phyloP scores from a whole-genome alignment of 176 grass and related monocot species.

The Pharus latifolius region DNA sequence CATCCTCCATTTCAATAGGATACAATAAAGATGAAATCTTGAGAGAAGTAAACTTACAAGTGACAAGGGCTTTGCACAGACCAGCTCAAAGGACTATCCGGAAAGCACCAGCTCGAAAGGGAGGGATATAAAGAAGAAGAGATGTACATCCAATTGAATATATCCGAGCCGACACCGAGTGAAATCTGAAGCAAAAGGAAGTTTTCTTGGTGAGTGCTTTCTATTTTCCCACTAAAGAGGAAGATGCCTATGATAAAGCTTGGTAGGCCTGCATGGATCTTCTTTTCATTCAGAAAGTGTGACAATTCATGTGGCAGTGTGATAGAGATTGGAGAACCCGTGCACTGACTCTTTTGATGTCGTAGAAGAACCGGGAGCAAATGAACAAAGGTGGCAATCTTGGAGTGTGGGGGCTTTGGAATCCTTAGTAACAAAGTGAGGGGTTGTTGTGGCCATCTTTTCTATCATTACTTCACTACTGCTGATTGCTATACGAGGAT shows the following conservation, averaged over 20 bases:
- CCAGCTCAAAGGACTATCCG: neutral
- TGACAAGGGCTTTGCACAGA: neutral
- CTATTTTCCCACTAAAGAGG: neutral
- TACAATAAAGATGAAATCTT: neutral
- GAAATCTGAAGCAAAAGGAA: neutral
- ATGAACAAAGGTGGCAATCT: neutral
- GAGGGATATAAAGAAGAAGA: neutral
- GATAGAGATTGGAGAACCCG: neutral
- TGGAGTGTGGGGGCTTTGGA: neutral
- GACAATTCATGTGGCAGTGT: neutral
- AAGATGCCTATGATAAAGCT: neutral
- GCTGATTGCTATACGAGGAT: neutral
- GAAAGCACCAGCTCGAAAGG: neutral
- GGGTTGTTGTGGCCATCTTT: neutral
- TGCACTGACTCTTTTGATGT: neutral
- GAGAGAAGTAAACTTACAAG: neutral
- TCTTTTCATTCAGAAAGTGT: neutral
- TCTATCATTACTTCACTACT: neutral
- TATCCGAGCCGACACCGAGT: conserved; percentile 3
- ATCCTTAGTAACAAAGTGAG: neutral
- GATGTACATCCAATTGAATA: neutral
- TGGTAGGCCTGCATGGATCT: neutral
- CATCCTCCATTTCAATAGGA: neutral
- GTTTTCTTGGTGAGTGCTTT: neutral
- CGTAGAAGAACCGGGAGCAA: neutral